Base-by-base conservation (phyloP, 176 grass and related monocot species). In the Alloteropsis semialata region DNA sequence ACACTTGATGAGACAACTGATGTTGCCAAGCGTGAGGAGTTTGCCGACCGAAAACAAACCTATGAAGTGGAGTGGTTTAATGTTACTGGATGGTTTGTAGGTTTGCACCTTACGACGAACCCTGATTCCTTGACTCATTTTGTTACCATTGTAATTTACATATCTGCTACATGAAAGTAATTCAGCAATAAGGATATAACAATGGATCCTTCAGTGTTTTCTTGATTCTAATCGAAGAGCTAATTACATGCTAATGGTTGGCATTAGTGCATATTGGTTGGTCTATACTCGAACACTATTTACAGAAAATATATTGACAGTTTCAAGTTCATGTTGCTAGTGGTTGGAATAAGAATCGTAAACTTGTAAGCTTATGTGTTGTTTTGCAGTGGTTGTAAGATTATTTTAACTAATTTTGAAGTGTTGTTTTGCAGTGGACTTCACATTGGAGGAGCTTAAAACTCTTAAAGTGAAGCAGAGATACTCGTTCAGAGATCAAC, bases 21-120 rank as follows among this genome's bases (percentile, higher is more conserved):
- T 74, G 79, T 98, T 77, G 85, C 86, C 7, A 82, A 30, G 15
- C 89, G 34, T 48, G 85, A 82, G 43, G 89, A 98, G 43, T 98
- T 95, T 74, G 82, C 92, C 22, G 37, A 91, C 86, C 89, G 92
- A 55, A 95, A 87, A 88, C 95, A 82, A 82, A 98, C 96, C n/a
- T 98, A 95, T 22, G 87, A 95, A 84, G 92, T 98, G 77, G 87
- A 98, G 84, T 92, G 96, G 80, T 21, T 0, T 25, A 88, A 93
- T 61, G 60, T 85, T 21, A 93, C 92, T 77, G 96, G 96, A 62
- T 98, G 85, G 85, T 98, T 98, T 84, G 88, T 98, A 88, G 92
- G 96, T 95, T 60, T 72, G 81, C 53, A 42, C 37, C 50, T 69
- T 86, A 64, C 39, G 66, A 63, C 55, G 58, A 69, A 59, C 36